Conservation (phyloP, 139 green algal species). For the Chlorella sorokiniana region DNA sequence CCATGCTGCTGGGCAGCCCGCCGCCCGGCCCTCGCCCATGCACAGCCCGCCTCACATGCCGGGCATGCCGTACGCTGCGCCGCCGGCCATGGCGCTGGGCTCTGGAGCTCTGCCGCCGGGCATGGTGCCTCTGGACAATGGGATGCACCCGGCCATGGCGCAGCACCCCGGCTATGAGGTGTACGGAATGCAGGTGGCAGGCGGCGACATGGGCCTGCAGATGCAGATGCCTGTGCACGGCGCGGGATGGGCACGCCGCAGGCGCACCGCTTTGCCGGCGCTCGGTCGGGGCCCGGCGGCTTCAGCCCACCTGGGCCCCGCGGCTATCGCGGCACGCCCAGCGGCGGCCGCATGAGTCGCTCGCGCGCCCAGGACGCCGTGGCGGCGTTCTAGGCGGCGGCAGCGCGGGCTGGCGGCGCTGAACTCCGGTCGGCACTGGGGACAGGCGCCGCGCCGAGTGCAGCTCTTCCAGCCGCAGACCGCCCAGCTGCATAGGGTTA, state of each 20-base stretch:
- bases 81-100: not conserved
- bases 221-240: not conserved
- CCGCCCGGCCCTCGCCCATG: not conserved
- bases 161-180: not conserved
- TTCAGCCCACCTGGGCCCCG: not conserved
- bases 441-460: no score
- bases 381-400: slow-evolving; percentile 3
- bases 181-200: not conserved
- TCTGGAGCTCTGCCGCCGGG: not conserved
- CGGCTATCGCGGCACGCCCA: not conserved
- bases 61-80: not conserved
- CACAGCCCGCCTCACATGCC: slow-evolving; percentile 9
- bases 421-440: no score
- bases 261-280: not conserved
- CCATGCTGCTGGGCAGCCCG: slow-evolving; percentile 30
- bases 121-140: slow-evolving; percentile 1
- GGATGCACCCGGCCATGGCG: not conserved
- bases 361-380: slow-evolving; percentile 16
- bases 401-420: not conserved
- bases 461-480: no score
- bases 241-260: not conserved
- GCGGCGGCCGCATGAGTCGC: slow-evolving; percentile 18
- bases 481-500: no score
- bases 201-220: not conserved
- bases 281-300: not conserved